phyloP scores from a whole-genome alignment of 768 basidiomycete species.

The Auricularia cornea region DNA sequence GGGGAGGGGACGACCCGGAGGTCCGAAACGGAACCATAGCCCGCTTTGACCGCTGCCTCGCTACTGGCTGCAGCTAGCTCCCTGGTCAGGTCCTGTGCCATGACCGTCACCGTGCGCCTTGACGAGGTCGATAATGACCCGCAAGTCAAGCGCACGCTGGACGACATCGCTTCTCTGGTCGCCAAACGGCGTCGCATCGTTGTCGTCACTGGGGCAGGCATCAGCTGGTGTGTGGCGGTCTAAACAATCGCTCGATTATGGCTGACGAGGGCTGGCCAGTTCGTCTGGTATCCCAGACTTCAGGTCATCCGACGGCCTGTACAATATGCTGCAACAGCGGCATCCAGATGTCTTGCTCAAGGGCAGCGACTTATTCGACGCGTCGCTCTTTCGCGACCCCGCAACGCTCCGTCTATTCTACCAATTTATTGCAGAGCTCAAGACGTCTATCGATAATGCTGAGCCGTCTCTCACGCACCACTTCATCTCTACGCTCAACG shows the following conservation, averaged over 20 bases:
- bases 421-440: constrained; percentile 34
- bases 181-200: constrained; percentile 82
- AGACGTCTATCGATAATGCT: constrained; percentile 21
- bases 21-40: not conserved
- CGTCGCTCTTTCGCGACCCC: constrained; percentile 28
- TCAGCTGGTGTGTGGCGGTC: not conserved
- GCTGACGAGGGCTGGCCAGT: not conserved
- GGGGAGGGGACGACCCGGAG: not conserved
- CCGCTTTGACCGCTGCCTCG: not conserved
- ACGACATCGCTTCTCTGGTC: not conserved
- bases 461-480: constrained; percentile 33
- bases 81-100: not conserved
- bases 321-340: constrained; percentile 29
- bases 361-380: constrained; percentile 36
- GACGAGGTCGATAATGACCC: not conserved
- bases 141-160: not conserved
- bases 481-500: constrained; percentile 29
- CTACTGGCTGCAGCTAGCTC: not conserved
- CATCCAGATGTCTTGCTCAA: constrained; percentile 25
- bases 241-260: not conserved
- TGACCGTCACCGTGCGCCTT: not conserved
- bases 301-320: constrained; percentile 34
- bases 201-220: constrained; percentile 88
- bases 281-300: constrained; percentile 24
- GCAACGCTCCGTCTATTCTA: constrained; percentile 31